Percentiles rank a stretch among this genome's conserved stretches.
Conservation (phyloP, 441 rosid genomes). For the Aleurites moluccanus region DNA sequence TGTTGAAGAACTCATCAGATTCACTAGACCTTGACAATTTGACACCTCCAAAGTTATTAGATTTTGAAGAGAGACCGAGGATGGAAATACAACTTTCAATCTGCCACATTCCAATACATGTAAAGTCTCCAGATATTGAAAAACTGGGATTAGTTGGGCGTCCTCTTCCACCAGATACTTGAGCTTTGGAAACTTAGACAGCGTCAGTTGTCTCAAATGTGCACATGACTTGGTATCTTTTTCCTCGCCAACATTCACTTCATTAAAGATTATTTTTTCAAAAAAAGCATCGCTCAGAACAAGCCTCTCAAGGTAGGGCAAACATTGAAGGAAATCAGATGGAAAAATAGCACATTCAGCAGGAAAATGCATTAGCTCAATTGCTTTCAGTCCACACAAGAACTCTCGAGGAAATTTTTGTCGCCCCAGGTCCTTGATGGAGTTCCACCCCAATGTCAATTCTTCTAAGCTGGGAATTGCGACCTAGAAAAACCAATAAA, state of each 20-base stretch:
- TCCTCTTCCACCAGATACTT: conserved; percentile 9
- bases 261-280: background rate
- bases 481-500: too few species aligned
- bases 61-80: too few species aligned
- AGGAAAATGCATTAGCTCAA: background rate
- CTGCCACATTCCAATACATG: background rate
- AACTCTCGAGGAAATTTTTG: background rate
- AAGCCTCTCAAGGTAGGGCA: background rate
- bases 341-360: background rate
- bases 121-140: conserved; percentile 14
- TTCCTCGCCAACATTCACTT: background rate
- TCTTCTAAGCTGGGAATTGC: too few species aligned
- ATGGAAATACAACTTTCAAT: background rate
- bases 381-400: background rate
- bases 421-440: background rate
- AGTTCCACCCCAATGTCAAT: too few species aligned
- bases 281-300: background rate
- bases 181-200: conserved; percentile 21
- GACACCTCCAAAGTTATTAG: too few species aligned
- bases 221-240: too few species aligned
- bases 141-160: background rate
- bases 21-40: too few species aligned
- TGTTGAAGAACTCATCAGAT: too few species aligned
- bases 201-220: background rate
- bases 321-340: background rate